Evolutionary conservation across 2,329 filamentous ascomycete genomes (phyloP).

Genomic region (Byssoonygena ceratinophila): DNA sequence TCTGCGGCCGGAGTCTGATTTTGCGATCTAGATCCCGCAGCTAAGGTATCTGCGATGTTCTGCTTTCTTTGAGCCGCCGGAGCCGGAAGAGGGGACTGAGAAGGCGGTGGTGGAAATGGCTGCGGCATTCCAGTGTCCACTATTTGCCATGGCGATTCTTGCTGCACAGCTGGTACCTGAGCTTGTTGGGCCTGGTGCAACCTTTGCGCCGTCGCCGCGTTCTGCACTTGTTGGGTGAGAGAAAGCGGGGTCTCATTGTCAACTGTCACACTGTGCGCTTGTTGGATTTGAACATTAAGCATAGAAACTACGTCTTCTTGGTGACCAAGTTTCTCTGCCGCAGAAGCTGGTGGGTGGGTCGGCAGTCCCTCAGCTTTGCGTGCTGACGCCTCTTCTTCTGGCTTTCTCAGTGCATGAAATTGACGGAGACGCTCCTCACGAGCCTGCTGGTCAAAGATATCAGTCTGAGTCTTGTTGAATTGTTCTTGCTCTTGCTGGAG

Average conservation of each 20-base stretch:
- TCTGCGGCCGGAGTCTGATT: slow-evolving; percentile 60
- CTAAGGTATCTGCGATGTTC: slow-evolving; percentile 66
- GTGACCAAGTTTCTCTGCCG: slow-evolving; percentile 9
- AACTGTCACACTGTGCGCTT: slow-evolving; percentile 17
- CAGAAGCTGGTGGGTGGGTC: slow-evolving; percentile 25
- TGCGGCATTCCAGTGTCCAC: slow-evolving; percentile 56
- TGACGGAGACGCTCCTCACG: slow-evolving; percentile 64
- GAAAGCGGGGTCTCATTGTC: slow-evolving; percentile 49
- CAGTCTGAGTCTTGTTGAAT: slow-evolving; percentile 37
- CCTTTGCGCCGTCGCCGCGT: slow-evolving; percentile 45
- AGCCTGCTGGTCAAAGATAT: slow-evolving; percentile 42
- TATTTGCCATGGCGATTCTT: slow-evolving; percentile 49
- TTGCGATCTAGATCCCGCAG: slow-evolving; percentile 57
- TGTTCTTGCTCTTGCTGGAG: slow-evolving; percentile 53
- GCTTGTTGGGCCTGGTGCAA: slow-evolving; percentile 29
- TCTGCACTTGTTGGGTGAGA: slow-evolving; percentile 73
- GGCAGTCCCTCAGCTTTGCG: slow-evolving; percentile 32
- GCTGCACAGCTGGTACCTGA: slow-evolving; percentile 28
- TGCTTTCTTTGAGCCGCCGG: slow-evolving; percentile 79
- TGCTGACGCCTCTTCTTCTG: slow-evolving; percentile 42
- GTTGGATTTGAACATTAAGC: slow-evolving; percentile 22
- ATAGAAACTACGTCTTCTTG: slow-evolving; percentile 21
- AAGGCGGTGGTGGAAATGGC: slow-evolving; percentile 58
- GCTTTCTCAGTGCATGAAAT: slow-evolving; percentile 67
- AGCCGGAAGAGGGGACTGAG: slow-evolving; percentile 72